Evolutionary conservation across 2,329 filamentous ascomycete species (phyloP), one percentile per base, ranked within the genome.

Genomic region (Gremmenia infestans): DNA sequence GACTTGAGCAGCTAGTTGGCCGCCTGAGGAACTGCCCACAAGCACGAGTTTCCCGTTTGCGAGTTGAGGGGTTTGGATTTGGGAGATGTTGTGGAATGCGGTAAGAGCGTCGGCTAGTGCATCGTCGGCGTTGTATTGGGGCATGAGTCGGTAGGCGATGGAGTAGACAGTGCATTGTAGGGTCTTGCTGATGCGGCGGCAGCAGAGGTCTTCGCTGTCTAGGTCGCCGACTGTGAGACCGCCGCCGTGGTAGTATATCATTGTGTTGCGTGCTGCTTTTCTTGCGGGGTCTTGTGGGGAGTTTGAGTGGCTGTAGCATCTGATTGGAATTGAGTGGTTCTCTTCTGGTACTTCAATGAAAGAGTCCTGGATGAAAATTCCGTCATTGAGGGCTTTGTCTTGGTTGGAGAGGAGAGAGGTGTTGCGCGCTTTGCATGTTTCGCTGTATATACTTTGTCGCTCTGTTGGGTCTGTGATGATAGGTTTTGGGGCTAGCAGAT

Each of bases 241-340:
- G 14, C 77, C 77, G 9, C 78, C 78, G 59, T 80, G 78, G 60
- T 74, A 76, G 63, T 79, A 79, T 17, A 79, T 60, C 11, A 77
- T 63, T 6, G 73, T 58, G 4, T 25, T 25, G 4, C 7, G 25
- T 25, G 25, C 25, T 25, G 25, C 25, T 25, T 25, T 25, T 5
- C 25, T 25, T 25, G 5, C 25, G 5, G 1, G 25, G 25, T 25
- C 25, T 3, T 25, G 25, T 25, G 25, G 25, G 25, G 25, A 25
- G 25, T 25, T 7, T 25, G 6, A 25, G 23, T 25, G 42, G 22
- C 37, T 56, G 54, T 65, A 67, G 28, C 23, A 53, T 4, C 64
- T 52, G 19, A 65, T 58, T 12, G 58, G 59, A 15, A 65, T 63
- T 14, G 23, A 36, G 45, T 58, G 37, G 46, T 35, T 28, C 35